Percentiles rank a stretch among this genome's conserved stretches.
These are phyloP conservation scores for Miscanthus lutarioriparius DNA, from an alignment of 176 grass and related monocot species.

Conservation along the genomic window DNA sequence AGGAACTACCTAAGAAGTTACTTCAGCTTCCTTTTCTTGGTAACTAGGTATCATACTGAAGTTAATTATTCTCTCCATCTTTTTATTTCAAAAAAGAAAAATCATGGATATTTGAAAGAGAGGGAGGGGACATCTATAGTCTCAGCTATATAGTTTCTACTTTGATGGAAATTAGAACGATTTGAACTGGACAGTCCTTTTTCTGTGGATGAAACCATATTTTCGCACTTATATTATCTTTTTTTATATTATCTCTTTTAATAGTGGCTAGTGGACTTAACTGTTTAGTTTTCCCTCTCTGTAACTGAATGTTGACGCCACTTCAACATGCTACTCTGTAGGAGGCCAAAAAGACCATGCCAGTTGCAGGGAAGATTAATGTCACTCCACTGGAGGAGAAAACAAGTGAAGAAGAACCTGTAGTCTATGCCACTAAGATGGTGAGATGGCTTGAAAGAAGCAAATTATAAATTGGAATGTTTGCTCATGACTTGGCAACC, in stretches of 20 bases:
- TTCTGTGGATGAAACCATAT: neutral
- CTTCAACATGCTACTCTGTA: slow-evolving; percentile 31
- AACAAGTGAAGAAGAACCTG: slow-evolving; percentile 72
- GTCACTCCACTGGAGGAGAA: slow-evolving; percentile 72
- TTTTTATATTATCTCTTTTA: too few species aligned
- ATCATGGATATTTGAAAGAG: neutral
- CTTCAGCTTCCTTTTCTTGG: neutral
- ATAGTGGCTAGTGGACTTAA: neutral
- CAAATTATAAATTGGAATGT: slow-evolving; percentile 12
- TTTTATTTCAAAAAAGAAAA: neutral
- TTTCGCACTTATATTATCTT: neutral
- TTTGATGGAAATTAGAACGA: neutral
- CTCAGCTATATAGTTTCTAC: neutral
- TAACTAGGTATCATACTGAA: neutral
- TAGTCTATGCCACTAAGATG: slow-evolving; percentile 82
- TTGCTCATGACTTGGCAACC: neutral
- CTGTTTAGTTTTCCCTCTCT: neutral
- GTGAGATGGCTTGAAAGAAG: slow-evolving; percentile 44
- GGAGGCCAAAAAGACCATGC: slow-evolving; percentile 84
- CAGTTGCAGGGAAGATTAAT: slow-evolving; percentile 64
- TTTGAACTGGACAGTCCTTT: neutral
- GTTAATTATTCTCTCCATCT: neutral
- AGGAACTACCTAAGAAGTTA: neutral
- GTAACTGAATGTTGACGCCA: neutral
- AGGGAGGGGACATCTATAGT: neutral